A percentile compares a stretch with the other conserved stretches of the same genome.
Conservation (phyloP, 176 grass and related monocot genomes). For the Aegilops umbellulata region DNA sequence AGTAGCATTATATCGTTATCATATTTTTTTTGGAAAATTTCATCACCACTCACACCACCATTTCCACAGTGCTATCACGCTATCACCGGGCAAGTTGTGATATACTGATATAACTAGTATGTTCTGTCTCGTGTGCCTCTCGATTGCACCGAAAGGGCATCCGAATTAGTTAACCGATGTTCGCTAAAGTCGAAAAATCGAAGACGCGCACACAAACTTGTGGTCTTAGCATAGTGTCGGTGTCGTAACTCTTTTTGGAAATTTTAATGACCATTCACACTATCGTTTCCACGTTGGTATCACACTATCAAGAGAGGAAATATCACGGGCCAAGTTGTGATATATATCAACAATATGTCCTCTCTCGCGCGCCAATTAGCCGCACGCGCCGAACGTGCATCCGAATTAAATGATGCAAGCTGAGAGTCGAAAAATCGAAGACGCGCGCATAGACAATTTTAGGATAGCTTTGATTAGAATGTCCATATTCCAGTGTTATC, state of each 20-base stretch:
- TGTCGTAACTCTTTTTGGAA: background rate
- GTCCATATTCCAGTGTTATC: background rate
- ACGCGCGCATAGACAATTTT: background rate
- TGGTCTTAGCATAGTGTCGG: background rate
- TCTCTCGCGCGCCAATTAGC: background rate
- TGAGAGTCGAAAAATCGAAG: constrained; percentile 18
- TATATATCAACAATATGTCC: background rate
- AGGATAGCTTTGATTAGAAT: background rate
- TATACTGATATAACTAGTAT: background rate
- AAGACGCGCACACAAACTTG: too few relatives aligned
- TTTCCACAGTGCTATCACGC: background rate
- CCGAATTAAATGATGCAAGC: background rate
- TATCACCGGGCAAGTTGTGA: background rate
- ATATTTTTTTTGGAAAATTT: background rate
- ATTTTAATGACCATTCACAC: background rate
- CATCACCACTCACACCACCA: background rate
- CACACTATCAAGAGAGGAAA: background rate
- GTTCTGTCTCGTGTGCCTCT: background rate
- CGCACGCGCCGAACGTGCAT: background rate
- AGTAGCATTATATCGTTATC: background rate
- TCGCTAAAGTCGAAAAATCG: background rate
- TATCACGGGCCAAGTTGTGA: background rate
- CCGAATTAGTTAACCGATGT: background rate
- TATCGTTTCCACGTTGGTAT: background rate
- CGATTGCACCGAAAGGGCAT: background rate